Percentiles rank a stretch among this genome's conserved stretches.
Conservation (phyloP, 129 eudicot species). For the Flaveria robusta region DNA sequence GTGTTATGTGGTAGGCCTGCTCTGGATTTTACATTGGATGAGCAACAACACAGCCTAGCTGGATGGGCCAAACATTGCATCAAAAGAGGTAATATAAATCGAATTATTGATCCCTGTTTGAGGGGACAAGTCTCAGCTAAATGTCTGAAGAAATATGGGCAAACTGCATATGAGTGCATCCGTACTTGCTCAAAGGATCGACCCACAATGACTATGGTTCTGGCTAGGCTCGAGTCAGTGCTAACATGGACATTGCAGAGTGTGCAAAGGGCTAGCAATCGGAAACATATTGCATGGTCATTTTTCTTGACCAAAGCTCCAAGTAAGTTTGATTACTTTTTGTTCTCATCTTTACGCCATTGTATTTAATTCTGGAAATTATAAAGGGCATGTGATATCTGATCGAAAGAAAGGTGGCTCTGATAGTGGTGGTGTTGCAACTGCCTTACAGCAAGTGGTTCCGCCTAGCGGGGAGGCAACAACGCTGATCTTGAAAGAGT, state of each 20-base stretch:
- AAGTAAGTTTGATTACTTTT: constrained; percentile 21
- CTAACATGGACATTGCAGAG: constrained; percentile 24
- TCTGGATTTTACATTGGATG: constrained; percentile 40
- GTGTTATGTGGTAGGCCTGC: constrained; percentile 51
- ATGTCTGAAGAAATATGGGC: constrained; percentile 37
- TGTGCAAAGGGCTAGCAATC: constrained; percentile 4
- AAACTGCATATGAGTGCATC: constrained; percentile 41
- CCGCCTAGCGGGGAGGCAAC: background rate
- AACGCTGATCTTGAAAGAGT: constrained; percentile 42
- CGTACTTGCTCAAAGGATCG: constrained; percentile 29
- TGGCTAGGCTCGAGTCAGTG: constrained; percentile 40
- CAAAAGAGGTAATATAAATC: constrained; percentile 29
- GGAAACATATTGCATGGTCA: constrained; percentile 21
- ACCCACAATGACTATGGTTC: constrained; percentile 55
- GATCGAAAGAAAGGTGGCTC: constrained; percentile 5
- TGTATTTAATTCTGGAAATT: background rate
- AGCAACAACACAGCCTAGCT: constrained; percentile 39
- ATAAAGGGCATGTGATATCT: constrained; percentile 17
- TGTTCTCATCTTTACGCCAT: background rate
- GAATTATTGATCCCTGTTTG: constrained; percentile 39
- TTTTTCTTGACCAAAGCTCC: constrained; percentile 20
- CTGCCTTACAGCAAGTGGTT: constrained; percentile 11
- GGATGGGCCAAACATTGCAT: constrained; percentile 41
- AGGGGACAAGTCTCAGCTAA: constrained; percentile 25
- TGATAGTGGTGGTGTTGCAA: constrained; percentile 2